Percentiles rank a stretch among this genome's conserved stretches.
These are phyloP conservation scores for Coelastrella sp. DNA, from an alignment of 139 green algal genomes.

Conservation along the genomic window DNA sequence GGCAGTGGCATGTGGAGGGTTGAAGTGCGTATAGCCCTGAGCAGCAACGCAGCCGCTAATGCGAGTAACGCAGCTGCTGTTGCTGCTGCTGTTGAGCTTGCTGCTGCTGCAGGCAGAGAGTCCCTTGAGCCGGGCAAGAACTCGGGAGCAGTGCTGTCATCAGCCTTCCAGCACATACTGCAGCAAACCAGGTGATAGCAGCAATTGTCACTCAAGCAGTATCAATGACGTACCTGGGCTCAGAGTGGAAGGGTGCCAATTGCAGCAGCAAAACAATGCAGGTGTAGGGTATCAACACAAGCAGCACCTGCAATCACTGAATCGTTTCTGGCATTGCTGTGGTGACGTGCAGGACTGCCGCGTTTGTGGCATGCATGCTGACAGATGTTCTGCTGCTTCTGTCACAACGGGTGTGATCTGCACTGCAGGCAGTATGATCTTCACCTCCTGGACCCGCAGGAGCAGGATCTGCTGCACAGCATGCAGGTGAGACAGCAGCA, in stretches of 20 bases:
- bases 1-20: not conserved
- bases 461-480: slow-evolving; percentile 43
- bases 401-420: not conserved
- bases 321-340: not conserved
- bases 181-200: not conserved
- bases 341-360: too few species aligned
- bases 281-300: not conserved
- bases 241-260: too few species aligned
- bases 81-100: not conserved
- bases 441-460: slow-evolving; percentile 56
- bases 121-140: slow-evolving; percentile 14
- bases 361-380: not conserved
- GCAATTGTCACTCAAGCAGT: too few species aligned
- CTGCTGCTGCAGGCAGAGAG: slow-evolving; percentile 21
- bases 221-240: too few species aligned
- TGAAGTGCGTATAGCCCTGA: not conserved
- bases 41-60: not conserved
- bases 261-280: not conserved
- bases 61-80: not conserved
- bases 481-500: slow-evolving; percentile 54
- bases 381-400: not conserved
- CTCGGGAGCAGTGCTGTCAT: slow-evolving; percentile 20
- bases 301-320: not conserved
- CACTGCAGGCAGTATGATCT: slow-evolving; percentile 52
- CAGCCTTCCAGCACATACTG: slow-evolving; percentile 38